These are phyloP conservation scores for Chlorella sp. DNA, from an alignment of 139 green algal species.

Conservation along the genomic window DNA sequence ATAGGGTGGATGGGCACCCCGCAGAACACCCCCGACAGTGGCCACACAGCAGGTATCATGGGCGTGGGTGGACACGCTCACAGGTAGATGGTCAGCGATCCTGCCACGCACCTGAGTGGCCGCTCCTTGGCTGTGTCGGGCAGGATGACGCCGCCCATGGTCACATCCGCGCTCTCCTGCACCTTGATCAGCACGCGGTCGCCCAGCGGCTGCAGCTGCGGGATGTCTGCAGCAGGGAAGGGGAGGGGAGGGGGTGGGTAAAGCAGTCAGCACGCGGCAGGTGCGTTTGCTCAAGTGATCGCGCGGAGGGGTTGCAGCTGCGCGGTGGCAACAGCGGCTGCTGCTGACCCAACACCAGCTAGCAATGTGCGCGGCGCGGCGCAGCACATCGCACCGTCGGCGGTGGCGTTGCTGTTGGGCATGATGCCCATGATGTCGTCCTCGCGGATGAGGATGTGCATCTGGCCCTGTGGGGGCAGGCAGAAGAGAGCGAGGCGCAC, in stretches of 20 bases:
- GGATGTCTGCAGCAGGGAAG: conserved; percentile 80
- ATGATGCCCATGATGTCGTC: conserved; percentile 93
- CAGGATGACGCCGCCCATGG: conserved; percentile 92
- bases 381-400: background rate
- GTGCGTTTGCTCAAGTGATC: too few relatives aligned
- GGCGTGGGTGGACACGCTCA: too few relatives aligned
- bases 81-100: too few relatives aligned
- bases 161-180: conserved; percentile 78
- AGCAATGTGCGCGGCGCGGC: too few relatives aligned
- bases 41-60: too few relatives aligned
- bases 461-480: conserved; percentile 42
- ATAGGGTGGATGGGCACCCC: too few relatives aligned
- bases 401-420: conserved; percentile 70
- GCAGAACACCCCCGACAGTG: too few relatives aligned
- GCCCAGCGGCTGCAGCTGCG: conserved; percentile 83
- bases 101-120: conserved; percentile 63
- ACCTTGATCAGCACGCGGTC: conserved; percentile 94
- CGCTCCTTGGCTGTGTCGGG: conserved; percentile 90
- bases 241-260: background rate
- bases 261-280: too few relatives aligned
- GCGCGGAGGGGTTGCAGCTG: too few relatives aligned
- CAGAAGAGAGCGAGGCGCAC: too few relatives aligned
- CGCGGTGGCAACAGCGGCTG: too few relatives aligned
- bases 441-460: conserved; percentile 91
- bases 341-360: too few relatives aligned